phyloP scores from a whole-genome alignment of 129 eudicot species.

The Tagetes erecta region DNA sequence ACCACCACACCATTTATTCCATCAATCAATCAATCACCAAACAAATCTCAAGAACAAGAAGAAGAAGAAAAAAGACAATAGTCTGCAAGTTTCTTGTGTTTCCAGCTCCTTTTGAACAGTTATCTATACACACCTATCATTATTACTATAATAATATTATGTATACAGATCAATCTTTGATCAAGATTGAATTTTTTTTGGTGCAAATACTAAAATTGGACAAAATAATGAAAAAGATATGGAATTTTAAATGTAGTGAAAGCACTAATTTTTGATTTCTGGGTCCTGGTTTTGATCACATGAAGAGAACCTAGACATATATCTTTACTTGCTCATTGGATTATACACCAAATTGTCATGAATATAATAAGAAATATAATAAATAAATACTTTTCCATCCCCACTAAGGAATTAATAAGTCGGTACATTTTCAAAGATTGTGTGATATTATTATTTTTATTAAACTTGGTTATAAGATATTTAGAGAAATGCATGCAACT shows the following conservation, averaged over 20 bases:
- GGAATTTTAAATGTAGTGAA: slow-evolving; percentile 7
- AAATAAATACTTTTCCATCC: slow-evolving; percentile 3
- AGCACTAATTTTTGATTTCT: slow-evolving; percentile 22
- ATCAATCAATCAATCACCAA: slow-evolving; percentile 12
- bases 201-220: background rate
- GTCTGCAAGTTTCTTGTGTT: slow-evolving; percentile 42
- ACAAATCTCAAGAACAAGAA: slow-evolving; percentile 2
- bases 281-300: slow-evolving; percentile 33
- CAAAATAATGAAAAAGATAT: background rate
- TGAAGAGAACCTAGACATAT: slow-evolving; percentile 42
- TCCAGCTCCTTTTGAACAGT: slow-evolving; percentile 29
- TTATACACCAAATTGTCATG: slow-evolving; percentile 19
- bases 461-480: background rate
- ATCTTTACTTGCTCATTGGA: slow-evolving; percentile 21
- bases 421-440: background rate
- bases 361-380: background rate
- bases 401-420: slow-evolving; percentile 17
- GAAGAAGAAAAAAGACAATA: background rate
- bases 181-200: slow-evolving; percentile 23
- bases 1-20: slow-evolving; percentile 27
- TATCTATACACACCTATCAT: slow-evolving; percentile 18
- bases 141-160: background rate
- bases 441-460: background rate
- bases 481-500: background rate
- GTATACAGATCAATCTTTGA: slow-evolving; percentile 29